Evolutionary conservation across 2,329 filamentous ascomycete species (phyloP).

Genomic region (Chrysosporium keratinophilum): DNA sequence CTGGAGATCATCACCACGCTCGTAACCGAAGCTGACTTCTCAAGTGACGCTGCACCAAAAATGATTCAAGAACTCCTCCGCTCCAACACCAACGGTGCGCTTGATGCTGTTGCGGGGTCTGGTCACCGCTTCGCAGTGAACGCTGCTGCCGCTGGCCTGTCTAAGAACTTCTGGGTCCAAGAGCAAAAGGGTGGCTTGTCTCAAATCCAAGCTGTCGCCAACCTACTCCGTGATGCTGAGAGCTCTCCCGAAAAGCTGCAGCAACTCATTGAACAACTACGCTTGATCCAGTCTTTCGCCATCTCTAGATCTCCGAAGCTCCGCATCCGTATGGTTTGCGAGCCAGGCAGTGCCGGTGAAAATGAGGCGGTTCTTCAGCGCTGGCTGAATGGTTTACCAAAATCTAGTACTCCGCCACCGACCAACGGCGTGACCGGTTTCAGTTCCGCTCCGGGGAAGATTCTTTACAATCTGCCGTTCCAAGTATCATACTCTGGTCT

Average conservation of each 20-base stretch:
- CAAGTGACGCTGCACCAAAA: constrained; percentile 65
- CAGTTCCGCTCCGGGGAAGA: constrained; percentile 46
- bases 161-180: constrained; percentile 57
- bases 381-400: constrained; percentile 58
- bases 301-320: constrained; percentile 57
- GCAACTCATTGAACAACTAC: constrained; percentile 72
- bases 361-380: constrained; percentile 62
- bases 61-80: constrained; percentile 82
- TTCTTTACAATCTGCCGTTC: constrained; percentile 89
- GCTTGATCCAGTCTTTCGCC: constrained; percentile 70
- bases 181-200: constrained; percentile 87
- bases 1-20: constrained; percentile 72
- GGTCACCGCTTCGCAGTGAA: constrained; percentile 80
- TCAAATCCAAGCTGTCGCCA: constrained; percentile 74
- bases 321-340: constrained; percentile 77
- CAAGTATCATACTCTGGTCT: constrained; percentile 92
- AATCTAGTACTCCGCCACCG: constrained; percentile 29
- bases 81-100: constrained; percentile 73
- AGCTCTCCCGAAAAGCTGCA: constrained; percentile 57
- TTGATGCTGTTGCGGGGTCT: constrained; percentile 83
- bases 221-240: constrained; percentile 58
- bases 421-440: constrained; percentile 17
- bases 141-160: constrained; percentile 71
- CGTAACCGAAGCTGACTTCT: constrained; percentile 80
- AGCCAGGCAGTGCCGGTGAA: constrained; percentile 55